Evolutionary conservation across 192 early-diverging fungal genomes (phyloP), one percentile per base, ranked within the genome.

Genomic region (Mortierella antarctica): DNA sequence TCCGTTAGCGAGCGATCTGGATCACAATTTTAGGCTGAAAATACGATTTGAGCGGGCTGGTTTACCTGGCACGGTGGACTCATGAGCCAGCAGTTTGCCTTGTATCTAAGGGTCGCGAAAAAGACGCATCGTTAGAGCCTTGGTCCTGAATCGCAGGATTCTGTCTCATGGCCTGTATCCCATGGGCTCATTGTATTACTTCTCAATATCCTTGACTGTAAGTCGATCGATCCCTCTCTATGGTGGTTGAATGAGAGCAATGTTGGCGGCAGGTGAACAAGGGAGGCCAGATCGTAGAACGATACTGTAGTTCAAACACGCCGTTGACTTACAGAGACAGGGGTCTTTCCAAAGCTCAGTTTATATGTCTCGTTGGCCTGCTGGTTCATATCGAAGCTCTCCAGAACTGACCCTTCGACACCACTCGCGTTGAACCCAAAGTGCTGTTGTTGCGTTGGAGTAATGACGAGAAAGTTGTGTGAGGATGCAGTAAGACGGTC

Each of bases 321-420:
- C 14, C 9, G 13, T 52, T 46, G 2, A 31, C 53, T 10, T 83
- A 86, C 85, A 47, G 74, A 75, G 0, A 83, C 63, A 39, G 85
- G 83, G 21, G 41, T 54, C 18, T 80, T 84, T 15, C 66, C 81
- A 66, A 92, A 92, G 82, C 92, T 93, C 72, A 89, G 83, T 62
- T 71, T 86, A 74, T 93, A 92, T 7, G 90, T 89, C 0, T 83
- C 71, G 87, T 98, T 97, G 41, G 94, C 94, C 39, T 94, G 88
- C n/a, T 84, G 82, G 84, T 97, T 98, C 67, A 98, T 93, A 83
- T 98, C 96, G 80, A 96, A 98, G 39, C 93, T 89, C 17, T 89
- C 89, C 6, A 93, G 83, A 42, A 98, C 93, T 39, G 88, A 42
- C 47, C 88, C 85, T 7, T 75, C 48, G 41, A 84, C 76, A 8